Conservation (phyloP, 768 basidiomycete species). For the Lactarius hatsudake region DNA sequence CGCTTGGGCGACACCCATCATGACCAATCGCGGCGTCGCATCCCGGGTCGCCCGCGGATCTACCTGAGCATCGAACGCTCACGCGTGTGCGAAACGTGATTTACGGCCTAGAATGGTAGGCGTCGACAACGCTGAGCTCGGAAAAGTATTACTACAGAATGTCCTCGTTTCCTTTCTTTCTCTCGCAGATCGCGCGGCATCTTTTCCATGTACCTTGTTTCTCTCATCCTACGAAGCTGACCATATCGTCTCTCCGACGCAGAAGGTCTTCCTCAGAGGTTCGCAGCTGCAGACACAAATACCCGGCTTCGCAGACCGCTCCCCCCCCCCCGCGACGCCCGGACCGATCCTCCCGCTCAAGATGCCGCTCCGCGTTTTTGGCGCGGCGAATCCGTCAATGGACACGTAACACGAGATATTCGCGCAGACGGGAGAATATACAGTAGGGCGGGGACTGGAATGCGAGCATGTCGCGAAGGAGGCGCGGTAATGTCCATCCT, state of each 20-base stretch:
- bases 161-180: constrained; percentile 65
- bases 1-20: constrained; percentile 50
- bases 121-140: constrained; percentile 76
- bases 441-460: too few relatives aligned
- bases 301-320: constrained; percentile 36
- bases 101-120: constrained; percentile 40
- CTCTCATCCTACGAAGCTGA: constrained; percentile 41
- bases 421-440: too few relatives aligned
- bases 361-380: too few relatives aligned
- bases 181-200: constrained; percentile 57
- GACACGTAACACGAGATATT: too few relatives aligned
- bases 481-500: background rate
- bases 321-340: too few relatives aligned
- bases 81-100: constrained; percentile 84
- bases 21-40: constrained; percentile 67
- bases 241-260: background rate
- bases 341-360: too few relatives aligned
- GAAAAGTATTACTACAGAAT: constrained; percentile 55
- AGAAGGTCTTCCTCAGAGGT: constrained; percentile 84
- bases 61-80: constrained; percentile 85
- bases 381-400: too few relatives aligned
- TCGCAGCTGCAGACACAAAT: constrained; percentile 46
- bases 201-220: constrained; percentile 61
- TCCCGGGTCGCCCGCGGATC: constrained; percentile 62
- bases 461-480: constrained; percentile 31